Conservation (phyloP, 1,139 yeast species). For the Geotrichum cucujoidarum region DNA sequence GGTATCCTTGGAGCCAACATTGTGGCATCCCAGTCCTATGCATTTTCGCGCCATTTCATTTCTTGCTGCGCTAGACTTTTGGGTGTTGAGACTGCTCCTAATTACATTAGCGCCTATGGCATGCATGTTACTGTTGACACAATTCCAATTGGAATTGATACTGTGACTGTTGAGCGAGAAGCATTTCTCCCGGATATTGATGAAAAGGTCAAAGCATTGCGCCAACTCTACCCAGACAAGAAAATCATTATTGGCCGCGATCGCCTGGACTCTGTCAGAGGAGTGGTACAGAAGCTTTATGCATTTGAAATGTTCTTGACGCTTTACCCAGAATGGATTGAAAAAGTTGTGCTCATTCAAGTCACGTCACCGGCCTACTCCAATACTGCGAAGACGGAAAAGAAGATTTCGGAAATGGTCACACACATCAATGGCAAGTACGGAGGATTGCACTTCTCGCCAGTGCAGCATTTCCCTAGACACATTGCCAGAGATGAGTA, state of each 20-base stretch:
- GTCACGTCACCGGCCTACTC: constrained; percentile 77
- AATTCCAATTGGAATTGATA: constrained; percentile 83
- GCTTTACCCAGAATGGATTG: constrained; percentile 89
- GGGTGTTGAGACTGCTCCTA: constrained; percentile 42
- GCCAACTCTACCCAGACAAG: constrained; percentile 64
- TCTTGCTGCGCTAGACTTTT: constrained; percentile 58
- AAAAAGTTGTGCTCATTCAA: constrained; percentile 82
- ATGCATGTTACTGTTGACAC: constrained; percentile 67
- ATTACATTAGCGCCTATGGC: constrained; percentile 69
- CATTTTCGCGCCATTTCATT: constrained; percentile 84
- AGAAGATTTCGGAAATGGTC: constrained; percentile 73
- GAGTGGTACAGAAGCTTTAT: constrained; percentile 92
- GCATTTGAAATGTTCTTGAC: constrained; percentile 86
- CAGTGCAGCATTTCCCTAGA: constrained; percentile 84
- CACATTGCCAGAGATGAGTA: constrained; percentile 86
- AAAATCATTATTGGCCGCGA: constrained; percentile 93
- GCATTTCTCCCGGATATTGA: constrained; percentile 45
- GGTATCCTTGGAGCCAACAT: constrained; percentile 89
- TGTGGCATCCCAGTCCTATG: constrained; percentile 78
- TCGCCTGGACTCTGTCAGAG: constrained; percentile 88
- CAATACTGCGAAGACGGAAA: constrained; percentile 49
- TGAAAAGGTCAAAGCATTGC: constrained; percentile 46
- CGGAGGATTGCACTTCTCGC: constrained; percentile 51
- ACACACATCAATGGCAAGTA: constrained; percentile 75
- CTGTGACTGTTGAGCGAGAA: constrained; percentile 48